Evolutionary conservation across 768 basidiomycete genomes (phyloP), one percentile per base, ranked within the genome.

Genomic region (Mycena amicta): DNA sequence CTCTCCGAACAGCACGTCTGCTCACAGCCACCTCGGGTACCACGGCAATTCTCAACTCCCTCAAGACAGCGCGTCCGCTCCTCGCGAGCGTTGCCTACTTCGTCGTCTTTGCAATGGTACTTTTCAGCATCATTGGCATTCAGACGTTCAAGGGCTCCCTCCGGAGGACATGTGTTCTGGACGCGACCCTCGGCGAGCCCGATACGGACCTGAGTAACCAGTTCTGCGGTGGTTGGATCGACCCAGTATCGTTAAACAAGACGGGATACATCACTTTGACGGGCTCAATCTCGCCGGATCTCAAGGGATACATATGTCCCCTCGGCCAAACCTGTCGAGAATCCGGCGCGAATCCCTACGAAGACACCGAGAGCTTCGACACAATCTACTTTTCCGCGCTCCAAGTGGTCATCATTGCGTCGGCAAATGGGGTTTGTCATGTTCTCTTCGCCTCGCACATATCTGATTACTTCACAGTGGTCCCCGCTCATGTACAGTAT

Each of bases 61-160:
- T 98, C 55, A 98, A 98, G 74, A 88, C 86, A 1, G 95, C 95
- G 0, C 84, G 88, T 23, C 94, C 95, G 0, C 76, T 97, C n/a
- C 83, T 98, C 8, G 85, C 93, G 4, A 89, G 88, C 56, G 95
- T 98, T 4, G 85, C 93, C 0, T 91, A 92, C 70, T 98, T 98
- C 68, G 90, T 97, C 16, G 62, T 95, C 22, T 98, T 98, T 66
- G 94, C 94, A 0, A 88, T 94, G 76, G 74, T 86, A 13, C 68
- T 98, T 5, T 97, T 98, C 61, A 91, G 92, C 3, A 90, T 98
- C 67, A 90, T 97, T 56, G 95, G 96, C n/a, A 84, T 97, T 1
- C 93, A 98, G 65, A 85, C 92, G 0, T 99, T 99, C 78, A 86
- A 88, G 56, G 94, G 93, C 1, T 95, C 93, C 1, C 77, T 91